These are phyloP conservation scores for Ustilago crameri DNA, from an alignment of 1,284 basidiomycete genomes.

Conservation along the genomic window DNA sequence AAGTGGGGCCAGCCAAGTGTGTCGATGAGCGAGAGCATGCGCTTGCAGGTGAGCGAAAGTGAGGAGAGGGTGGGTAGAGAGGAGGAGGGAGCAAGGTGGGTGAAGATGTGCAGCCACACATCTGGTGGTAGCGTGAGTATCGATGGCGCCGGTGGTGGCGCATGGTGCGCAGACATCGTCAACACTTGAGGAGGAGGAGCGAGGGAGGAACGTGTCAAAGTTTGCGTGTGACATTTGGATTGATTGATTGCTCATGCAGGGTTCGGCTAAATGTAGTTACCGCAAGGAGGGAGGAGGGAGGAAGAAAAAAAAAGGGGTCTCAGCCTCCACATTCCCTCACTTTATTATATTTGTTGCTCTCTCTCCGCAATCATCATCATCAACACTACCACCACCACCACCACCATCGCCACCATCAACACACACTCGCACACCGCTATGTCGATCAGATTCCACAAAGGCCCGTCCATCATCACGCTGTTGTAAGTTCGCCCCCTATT, in stretches of 20 bases:
- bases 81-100: slow-evolving; percentile 1
- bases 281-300: too few species aligned
- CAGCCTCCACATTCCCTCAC: slow-evolving; percentile 18
- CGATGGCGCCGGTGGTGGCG: background rate
- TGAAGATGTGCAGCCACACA: slow-evolving; percentile 38
- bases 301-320: background rate
- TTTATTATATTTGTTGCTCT: background rate
- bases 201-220: background rate
- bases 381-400: background rate
- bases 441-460: slow-evolving; percentile 43
- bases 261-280: slow-evolving; percentile 3
- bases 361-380: background rate
- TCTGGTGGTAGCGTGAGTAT: slow-evolving; percentile 29
- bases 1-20: slow-evolving; percentile 17
- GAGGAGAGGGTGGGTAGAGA: slow-evolving; percentile 1
- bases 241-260: slow-evolving; percentile 2
- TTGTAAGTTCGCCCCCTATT: slow-evolving; percentile 26
- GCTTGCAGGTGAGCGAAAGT: slow-evolving; percentile 14
- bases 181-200: background rate
- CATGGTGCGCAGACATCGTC: background rate
- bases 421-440: slow-evolving; percentile 3
- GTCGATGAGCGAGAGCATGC: slow-evolving; percentile 20
- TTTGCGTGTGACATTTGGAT: too few species aligned
- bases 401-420: background rate
- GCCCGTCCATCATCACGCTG: slow-evolving; percentile 41